Percentiles rank a stretch among this genome's conserved stretches.
phyloP scores from a whole-genome alignment of 2,329 filamentous ascomycete species.

The Cladobotryum protrusum region DNA sequence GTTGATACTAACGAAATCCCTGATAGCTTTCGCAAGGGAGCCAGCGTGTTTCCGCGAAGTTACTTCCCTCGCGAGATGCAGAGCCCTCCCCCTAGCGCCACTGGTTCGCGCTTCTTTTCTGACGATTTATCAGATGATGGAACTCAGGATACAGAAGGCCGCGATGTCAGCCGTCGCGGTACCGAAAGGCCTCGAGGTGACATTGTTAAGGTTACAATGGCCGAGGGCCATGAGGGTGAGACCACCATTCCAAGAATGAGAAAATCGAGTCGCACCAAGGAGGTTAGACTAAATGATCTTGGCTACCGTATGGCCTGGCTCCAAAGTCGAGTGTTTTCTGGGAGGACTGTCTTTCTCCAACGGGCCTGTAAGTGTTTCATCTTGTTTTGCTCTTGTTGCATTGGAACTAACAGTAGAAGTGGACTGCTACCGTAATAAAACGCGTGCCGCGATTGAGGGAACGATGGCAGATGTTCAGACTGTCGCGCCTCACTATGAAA shows the following conservation, averaged over 20 bases:
- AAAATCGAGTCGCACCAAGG: constrained; percentile 64
- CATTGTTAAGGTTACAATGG: constrained; percentile 56
- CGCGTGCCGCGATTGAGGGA: constrained; percentile 72
- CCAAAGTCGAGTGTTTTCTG: constrained; percentile 86
- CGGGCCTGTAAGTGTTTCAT: constrained; percentile 68
- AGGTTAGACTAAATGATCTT: constrained; percentile 86
- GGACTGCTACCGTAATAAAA: constrained; percentile 91
- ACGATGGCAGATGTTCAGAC: constrained; percentile 68
- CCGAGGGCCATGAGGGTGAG: constrained; percentile 65
- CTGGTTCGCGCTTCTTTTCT: constrained; percentile 67
- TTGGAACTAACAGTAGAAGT: constrained; percentile 44
- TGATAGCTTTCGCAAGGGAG: constrained; percentile 85
- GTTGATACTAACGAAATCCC: constrained; percentile 95
- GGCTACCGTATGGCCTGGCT: constrained; percentile 96
- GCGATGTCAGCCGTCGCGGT: constrained; percentile 32
- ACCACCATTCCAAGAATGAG: constrained; percentile 70
- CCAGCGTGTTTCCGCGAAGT: constrained; percentile 83
- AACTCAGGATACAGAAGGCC: constrained; percentile 45
- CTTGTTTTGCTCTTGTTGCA: too few relatives aligned
- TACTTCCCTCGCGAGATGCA: constrained; percentile 95
- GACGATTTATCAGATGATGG: constrained; percentile 56
- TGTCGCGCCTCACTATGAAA: constrained; percentile 82
- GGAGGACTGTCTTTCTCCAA: constrained; percentile 80
- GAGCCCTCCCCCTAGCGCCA: constrained; percentile 69
- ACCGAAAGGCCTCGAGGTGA: constrained; percentile 26